phyloP scores from a whole-genome alignment of 352 stramenopile species.

The Phytophthora macrochlamydospora region DNA sequence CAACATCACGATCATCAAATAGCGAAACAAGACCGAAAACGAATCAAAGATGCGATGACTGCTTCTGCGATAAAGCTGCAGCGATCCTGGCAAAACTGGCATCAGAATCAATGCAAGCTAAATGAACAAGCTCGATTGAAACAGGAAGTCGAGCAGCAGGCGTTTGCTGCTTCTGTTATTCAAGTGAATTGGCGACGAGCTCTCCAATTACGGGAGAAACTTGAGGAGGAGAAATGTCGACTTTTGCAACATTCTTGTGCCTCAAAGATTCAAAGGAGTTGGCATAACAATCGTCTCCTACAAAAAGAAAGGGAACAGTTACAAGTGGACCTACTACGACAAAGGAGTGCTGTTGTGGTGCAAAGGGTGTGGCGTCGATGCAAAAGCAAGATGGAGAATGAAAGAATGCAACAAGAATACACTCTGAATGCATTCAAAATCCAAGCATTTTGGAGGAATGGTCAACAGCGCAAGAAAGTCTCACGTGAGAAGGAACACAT shows the following conservation, averaged over 20 bases:
- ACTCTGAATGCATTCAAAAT: conserved; percentile 15
- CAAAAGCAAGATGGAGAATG: conserved; percentile 1
- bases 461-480: background rate
- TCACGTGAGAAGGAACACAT: conserved; percentile 12
- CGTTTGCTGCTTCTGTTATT: conserved; percentile 3
- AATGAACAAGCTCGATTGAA: background rate
- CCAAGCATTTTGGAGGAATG: conserved; percentile 19
- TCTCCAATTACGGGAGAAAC: background rate
- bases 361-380: background rate
- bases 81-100: background rate
- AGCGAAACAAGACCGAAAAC: background rate
- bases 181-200: conserved; percentile 15
- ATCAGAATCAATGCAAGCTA: background rate
- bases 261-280: background rate
- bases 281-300: background rate
- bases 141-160: conserved; percentile 5
- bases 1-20: conserved; percentile 1
- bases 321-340: background rate
- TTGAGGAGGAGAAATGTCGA: background rate
- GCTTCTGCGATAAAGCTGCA: conserved; percentile 8
- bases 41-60: conserved; percentile 1
- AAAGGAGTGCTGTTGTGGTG: background rate
- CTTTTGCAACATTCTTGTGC: conserved; percentile 11
- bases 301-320: background rate
- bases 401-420: conserved; percentile 11